phyloP scores from a whole-genome alignment of 106 monocot species.

The Dendrobium nobile region DNA sequence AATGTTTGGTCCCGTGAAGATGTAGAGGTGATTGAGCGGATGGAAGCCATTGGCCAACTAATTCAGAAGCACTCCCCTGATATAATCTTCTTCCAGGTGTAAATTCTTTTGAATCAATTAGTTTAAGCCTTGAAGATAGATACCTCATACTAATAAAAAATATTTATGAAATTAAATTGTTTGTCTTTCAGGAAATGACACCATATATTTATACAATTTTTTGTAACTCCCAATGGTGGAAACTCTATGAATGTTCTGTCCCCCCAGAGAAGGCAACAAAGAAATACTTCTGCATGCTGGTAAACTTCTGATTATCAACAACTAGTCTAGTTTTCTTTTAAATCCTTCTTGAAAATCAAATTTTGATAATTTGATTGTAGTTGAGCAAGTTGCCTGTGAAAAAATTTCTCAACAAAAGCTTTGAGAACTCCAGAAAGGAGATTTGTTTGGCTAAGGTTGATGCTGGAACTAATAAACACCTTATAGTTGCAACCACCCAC shows the following conservation, averaged over 20 bases:
- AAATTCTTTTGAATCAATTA: not conserved
- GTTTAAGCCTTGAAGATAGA: not conserved
- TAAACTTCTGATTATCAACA: conserved; percentile 7
- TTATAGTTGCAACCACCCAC: conserved; percentile 51
- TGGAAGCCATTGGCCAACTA: conserved; percentile 72
- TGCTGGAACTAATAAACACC: conserved; percentile 6
- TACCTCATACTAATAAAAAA: not conserved
- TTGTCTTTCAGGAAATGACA: conserved; percentile 65
- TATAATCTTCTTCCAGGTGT: conserved; percentile 81
- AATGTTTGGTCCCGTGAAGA: conserved; percentile 97
- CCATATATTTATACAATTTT: conserved; percentile 72
- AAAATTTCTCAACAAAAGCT: conserved; percentile 31
- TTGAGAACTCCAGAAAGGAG: conserved; percentile 49
- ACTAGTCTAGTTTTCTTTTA: not conserved
- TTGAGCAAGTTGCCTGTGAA: conserved; percentile 56
- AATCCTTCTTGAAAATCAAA: too few relatives aligned
- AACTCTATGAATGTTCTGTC: conserved; percentile 63
- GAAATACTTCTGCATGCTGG: conserved; percentile 94
- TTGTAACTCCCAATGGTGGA: conserved; percentile 64
- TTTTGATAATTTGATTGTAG: conserved; percentile 13
- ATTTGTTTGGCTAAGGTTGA: conserved; percentile 43
- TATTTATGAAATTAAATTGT: not conserved
- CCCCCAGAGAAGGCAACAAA: conserved; percentile 22
- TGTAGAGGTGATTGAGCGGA: conserved; percentile 62
- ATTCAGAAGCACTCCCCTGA: conserved; percentile 69